Percentiles rank a stretch among this genome's conserved stretches.
These are phyloP conservation scores for Paecilomyces sp. DNA, from an alignment of 2,329 filamentous ascomycete species.

Conservation along the genomic window DNA sequence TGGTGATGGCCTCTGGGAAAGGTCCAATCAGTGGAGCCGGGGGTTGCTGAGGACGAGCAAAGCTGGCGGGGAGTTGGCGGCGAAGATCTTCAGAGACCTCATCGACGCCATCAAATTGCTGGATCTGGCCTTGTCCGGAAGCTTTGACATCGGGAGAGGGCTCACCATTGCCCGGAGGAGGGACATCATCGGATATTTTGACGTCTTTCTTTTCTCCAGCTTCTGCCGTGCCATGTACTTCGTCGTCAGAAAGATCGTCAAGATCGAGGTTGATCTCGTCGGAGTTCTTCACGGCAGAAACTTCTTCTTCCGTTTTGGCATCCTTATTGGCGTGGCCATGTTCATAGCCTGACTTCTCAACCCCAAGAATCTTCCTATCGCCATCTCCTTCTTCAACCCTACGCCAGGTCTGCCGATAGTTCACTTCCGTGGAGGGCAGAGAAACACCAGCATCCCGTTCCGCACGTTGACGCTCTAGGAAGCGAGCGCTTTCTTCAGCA, in stretches of 20 bases:
- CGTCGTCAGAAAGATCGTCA: constrained; percentile 43
- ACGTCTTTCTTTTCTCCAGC: constrained; percentile 5
- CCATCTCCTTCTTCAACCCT: constrained; percentile 23
- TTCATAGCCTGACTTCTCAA: constrained; percentile 9
- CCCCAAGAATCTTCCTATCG: constrained; percentile 14
- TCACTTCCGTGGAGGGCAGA: constrained; percentile 9
- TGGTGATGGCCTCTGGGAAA: constrained; percentile 65
- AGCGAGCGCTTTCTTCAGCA: constrained; percentile 23
- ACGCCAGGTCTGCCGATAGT: constrained; percentile 31
- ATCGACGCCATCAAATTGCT: constrained; percentile 6
- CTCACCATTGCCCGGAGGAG: constrained; percentile 19
- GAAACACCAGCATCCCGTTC: constrained; percentile 4
- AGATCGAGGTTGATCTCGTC: constrained; percentile 67
- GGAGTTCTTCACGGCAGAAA: constrained; percentile 43
- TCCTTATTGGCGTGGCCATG: constrained; percentile 11
- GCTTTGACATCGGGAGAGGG: neutral
- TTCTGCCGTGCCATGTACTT: neutral
- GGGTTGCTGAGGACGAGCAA: constrained; percentile 42
- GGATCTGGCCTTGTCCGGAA: neutral
- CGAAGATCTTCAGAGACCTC: constrained; percentile 59
- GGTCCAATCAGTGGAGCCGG: constrained; percentile 43
- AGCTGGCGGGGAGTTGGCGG: constrained; percentile 69
- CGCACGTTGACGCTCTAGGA: constrained; percentile 12
- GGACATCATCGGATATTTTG: constrained; percentile 37
- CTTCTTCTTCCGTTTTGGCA: constrained; percentile 12